A percentile compares a stretch with the other conserved stretches of the same genome.
phyloP scores from a whole-genome alignment of 1,139 yeast genomes.

The Eremothecium coryli region DNA sequence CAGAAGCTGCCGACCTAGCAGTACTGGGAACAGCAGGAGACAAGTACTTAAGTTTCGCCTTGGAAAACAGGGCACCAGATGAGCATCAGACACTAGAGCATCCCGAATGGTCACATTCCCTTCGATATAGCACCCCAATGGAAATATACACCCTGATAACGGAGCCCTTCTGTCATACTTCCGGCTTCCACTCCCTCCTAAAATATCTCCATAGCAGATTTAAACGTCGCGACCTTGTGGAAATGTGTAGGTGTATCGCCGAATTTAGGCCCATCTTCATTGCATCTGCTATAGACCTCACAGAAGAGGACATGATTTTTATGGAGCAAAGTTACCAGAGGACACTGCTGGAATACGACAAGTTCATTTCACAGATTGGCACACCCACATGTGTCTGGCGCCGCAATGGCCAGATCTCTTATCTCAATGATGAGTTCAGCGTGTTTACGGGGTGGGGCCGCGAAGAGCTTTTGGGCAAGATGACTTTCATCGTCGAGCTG shows the following conservation, averaged over 20 bases:
- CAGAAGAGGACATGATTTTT: conserved; percentile 83
- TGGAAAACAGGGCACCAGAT: conserved; percentile 22
- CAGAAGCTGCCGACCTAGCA: conserved; percentile 17
- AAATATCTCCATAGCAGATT: conserved; percentile 67
- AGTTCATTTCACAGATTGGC: conserved; percentile 73
- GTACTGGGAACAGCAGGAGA: not conserved
- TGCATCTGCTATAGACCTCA: conserved; percentile 80
- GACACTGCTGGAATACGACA: conserved; percentile 79
- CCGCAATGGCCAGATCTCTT: conserved; percentile 89
- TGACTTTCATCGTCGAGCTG: conserved; percentile 76
- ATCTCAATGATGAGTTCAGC: conserved; percentile 87
- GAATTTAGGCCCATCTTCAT: conserved; percentile 84
- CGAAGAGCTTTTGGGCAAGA: conserved; percentile 52
- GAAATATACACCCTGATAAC: conserved; percentile 70
- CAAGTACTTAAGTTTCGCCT: conserved; percentile 16
- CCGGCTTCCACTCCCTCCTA: conserved; percentile 78
- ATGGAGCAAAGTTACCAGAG: conserved; percentile 96
- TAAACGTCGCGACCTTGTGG: conserved; percentile 57
- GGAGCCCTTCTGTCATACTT: conserved; percentile 78
- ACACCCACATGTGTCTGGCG: conserved; percentile 96
- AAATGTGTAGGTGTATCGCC: conserved; percentile 85
- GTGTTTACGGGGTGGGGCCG: conserved; percentile 83
- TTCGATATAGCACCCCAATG: conserved; percentile 54
- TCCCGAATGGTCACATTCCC: conserved; percentile 30
- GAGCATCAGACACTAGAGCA: conserved; percentile 14